These are phyloP conservation scores for Saprolegnia diclina DNA, from an alignment of 352 stramenopile species.

Conservation along the genomic window DNA sequence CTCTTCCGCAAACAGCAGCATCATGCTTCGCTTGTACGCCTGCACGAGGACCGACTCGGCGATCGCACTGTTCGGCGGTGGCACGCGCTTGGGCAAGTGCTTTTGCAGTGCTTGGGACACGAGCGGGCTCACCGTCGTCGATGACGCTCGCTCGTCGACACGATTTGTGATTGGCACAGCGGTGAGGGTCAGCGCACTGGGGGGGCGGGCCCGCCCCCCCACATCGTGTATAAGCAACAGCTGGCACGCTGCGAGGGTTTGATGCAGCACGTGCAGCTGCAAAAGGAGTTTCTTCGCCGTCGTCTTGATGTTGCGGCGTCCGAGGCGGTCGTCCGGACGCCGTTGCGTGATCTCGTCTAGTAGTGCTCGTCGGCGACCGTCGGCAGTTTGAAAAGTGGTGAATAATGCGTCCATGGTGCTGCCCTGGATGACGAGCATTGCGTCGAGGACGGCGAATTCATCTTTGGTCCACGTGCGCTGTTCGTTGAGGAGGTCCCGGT, in stretches of 20 bases:
- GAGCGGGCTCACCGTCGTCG: neutral
- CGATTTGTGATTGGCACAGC: neutral
- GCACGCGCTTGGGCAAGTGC: neutral
- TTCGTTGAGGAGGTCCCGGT: constrained; percentile 9
- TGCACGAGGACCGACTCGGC: constrained; percentile 3
- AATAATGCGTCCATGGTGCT: neutral
- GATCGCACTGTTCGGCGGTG: neutral
- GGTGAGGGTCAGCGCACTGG: neutral
- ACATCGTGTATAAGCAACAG: constrained; percentile 2
- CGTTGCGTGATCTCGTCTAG: constrained; percentile 7
- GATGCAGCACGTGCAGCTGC: constrained; percentile 21
- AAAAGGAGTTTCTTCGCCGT: constrained; percentile 17
- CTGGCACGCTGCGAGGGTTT: neutral
- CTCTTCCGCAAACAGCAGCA: constrained; percentile 20
- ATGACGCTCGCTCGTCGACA: neutral
- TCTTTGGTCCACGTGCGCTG: constrained; percentile 23
- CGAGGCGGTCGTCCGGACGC: neutral
- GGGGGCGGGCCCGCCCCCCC: neutral
- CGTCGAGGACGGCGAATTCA: constrained; percentile 3
- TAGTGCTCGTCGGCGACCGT: neutral
- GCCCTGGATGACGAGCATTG: neutral
- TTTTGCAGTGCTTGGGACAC: neutral
- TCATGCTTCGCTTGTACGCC: constrained; percentile 15
- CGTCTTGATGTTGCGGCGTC: neutral
- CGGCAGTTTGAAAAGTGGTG: neutral